phyloP scores from a whole-genome alignment of 352 stramenopile genomes.

The Globisporangium splendens region DNA sequence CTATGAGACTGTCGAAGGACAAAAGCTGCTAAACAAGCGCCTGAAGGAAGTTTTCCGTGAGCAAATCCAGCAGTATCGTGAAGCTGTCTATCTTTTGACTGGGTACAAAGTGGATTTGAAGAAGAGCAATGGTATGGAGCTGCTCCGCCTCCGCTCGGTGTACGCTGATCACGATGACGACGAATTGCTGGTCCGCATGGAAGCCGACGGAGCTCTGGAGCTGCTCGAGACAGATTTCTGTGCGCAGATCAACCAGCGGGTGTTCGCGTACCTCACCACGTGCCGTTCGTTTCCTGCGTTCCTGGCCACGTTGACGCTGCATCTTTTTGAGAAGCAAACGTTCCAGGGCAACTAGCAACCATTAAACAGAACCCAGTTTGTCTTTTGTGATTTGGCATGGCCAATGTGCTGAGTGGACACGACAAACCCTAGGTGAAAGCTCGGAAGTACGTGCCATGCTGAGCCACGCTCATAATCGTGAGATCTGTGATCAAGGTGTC shows the following conservation, averaged over 20 bases:
- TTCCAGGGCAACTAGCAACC: slow-evolving; percentile 71
- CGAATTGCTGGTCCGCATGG: slow-evolving; percentile 83
- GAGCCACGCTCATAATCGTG: too few species aligned
- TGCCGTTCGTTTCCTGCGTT: slow-evolving; percentile 89
- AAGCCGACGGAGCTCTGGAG: slow-evolving; percentile 66
- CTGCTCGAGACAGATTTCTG: slow-evolving; percentile 83
- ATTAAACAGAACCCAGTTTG: neutral
- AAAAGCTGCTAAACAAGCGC: slow-evolving; percentile 83
- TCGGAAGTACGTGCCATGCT: too few species aligned
- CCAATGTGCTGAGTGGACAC: too few species aligned
- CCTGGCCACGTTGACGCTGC: slow-evolving; percentile 81
- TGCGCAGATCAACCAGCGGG: slow-evolving; percentile 53
- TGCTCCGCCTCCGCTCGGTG: slow-evolving; percentile 74
- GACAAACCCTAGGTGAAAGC: too few species aligned
- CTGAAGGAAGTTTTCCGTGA: slow-evolving; percentile 88
- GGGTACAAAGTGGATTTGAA: slow-evolving; percentile 88
- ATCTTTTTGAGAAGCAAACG: slow-evolving; percentile 90
- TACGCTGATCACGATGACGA: slow-evolving; percentile 85
- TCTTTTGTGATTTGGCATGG: too few species aligned
- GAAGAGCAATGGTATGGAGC: slow-evolving; percentile 72
- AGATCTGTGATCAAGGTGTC: too few species aligned
- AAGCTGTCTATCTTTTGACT: slow-evolving; percentile 87
- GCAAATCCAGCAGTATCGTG: slow-evolving; percentile 86
- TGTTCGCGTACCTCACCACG: slow-evolving; percentile 67
- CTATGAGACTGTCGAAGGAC: slow-evolving; percentile 81